phyloP scores from a whole-genome alignment of 768 basidiomycete genomes.

The Hemileccinum impolitum region DNA sequence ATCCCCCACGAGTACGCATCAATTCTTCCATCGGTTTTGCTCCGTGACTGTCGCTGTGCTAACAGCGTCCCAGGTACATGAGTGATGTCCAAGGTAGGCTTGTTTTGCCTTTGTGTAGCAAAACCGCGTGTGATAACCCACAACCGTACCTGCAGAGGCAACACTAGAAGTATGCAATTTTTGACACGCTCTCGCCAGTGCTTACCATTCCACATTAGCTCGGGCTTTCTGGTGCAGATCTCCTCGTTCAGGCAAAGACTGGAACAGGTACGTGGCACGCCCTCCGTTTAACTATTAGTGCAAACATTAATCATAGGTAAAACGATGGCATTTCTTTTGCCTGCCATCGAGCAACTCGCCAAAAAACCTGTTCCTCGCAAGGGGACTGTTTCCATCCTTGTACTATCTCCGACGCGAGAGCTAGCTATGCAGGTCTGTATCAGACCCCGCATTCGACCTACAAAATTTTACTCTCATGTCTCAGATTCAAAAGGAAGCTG shows the following conservation, averaged over 20 bases:
- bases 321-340: slow-evolving; percentile 74
- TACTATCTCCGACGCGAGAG: slow-evolving; percentile 73
- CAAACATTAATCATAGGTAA: slow-evolving; percentile 40
- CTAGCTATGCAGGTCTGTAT: slow-evolving; percentile 65
- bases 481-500: slow-evolving; percentile 63
- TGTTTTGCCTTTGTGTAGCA: background rate
- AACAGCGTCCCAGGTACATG: slow-evolving; percentile 34
- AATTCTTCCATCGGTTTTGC: background rate
- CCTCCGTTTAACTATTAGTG: background rate
- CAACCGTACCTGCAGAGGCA: slow-evolving; percentile 28
- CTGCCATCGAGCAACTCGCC: slow-evolving; percentile 64
- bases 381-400: slow-evolving; percentile 50
- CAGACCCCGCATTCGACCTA: background rate
- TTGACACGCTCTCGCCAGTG: background rate
- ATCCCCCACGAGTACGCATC: slow-evolving; percentile 42
- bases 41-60: slow-evolving; percentile 15
- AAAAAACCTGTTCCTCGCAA: slow-evolving; percentile 33
- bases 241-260: slow-evolving; percentile 53
- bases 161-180: slow-evolving; percentile 35
- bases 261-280: slow-evolving; percentile 49
- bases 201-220: slow-evolving; percentile 22
- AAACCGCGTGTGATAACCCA: background rate
- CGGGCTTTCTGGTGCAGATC: slow-evolving; percentile 42
- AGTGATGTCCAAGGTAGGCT: slow-evolving; percentile 46
- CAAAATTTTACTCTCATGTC: slow-evolving; percentile 17